Evolutionary conservation across 1,284 basidiomycete species (phyloP), one percentile per base, ranked within the genome.

Genomic region (Leccinum griseonigrum): DNA sequence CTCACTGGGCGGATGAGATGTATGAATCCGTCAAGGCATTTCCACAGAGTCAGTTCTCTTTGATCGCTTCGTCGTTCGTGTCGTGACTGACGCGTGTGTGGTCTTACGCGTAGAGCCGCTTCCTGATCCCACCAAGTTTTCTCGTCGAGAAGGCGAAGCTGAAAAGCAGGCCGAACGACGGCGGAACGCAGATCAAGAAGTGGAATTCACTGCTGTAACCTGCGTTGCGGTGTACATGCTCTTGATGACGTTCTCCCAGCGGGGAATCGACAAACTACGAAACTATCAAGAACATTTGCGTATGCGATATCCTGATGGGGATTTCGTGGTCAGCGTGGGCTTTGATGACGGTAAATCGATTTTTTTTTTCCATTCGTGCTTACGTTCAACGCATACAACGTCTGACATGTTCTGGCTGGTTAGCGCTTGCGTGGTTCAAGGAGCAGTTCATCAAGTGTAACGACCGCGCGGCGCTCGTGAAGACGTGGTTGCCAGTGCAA

Each of bases 1-100:
- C 91, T 58, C 90, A 93, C 66, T 96, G 96, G 84, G 97, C 93
- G 38, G 96, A 98, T 75, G 87, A 91, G 74, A 93, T 95, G 84
- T 90, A 97, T 64, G 87, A 92, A 59, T 87, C 86, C 75, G 86
- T 92, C 54, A 92, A 86, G 75, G 86, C 85, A 26, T 79, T 90
- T 50, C 88, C 89, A 28, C 86, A 90, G 74, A 92, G 90, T 92
- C 66, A 57, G 90, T 80, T 60, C 51, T 40, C 54, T 53, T 54
- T 57, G 18, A 36, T 36, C 32, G 11, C 52, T 14, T 69, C 14
- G n/a, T 53, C n/a, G 4, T 56, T 46, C 26, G 57, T 53, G 4
- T 40, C 26, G 4, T 32, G 26, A 29, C 57, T 71, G 40, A 68
- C 31, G 36, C 5, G 9, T 18, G 4, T 28, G 10, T 46, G 43